phyloP scores from a whole-genome alignment of 1,139 yeast genomes.

The Pichia sp. region DNA sequence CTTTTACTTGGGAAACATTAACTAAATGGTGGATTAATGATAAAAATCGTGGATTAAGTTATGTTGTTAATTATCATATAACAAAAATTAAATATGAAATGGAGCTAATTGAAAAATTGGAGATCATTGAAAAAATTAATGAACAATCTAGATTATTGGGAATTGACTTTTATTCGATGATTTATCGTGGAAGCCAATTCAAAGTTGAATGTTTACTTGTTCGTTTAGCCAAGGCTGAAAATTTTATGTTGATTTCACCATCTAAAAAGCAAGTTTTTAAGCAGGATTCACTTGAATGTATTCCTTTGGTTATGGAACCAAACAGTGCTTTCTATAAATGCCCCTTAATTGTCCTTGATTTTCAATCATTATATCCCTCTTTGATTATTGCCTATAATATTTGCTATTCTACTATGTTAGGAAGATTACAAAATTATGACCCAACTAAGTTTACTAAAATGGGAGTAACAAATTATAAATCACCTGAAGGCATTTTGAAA shows the following conservation, averaged over 20 bases:
- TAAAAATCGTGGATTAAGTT: conserved; percentile 28
- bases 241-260: conserved; percentile 69
- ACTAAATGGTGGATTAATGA: conserved; percentile 42
- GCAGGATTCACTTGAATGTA: conserved; percentile 80
- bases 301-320: conserved; percentile 93
- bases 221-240: conserved; percentile 71
- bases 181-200: conserved; percentile 87
- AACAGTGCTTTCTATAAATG: conserved; percentile 77
- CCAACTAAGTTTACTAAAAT: conserved; percentile 42
- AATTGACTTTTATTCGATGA: conserved; percentile 80
- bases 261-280: conserved; percentile 73
- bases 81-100: conserved; percentile 44
- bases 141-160: conserved; percentile 88
- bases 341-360: conserved; percentile 84
- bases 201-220: conserved; percentile 82
- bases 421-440: conserved; percentile 52
- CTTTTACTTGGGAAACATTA: conserved; percentile 44
- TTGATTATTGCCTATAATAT: conserved; percentile 87
- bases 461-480: conserved; percentile 45
- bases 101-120: conserved; percentile 53
- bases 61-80: conserved; percentile 48
- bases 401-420: conserved; percentile 83
- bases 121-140: conserved; percentile 61
- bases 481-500: conserved; percentile 54
- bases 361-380: conserved; percentile 91